These are phyloP conservation scores for Entamoeba nuttalli DNA, from an alignment of 208 protist genomes.

Conservation along the genomic window DNA sequence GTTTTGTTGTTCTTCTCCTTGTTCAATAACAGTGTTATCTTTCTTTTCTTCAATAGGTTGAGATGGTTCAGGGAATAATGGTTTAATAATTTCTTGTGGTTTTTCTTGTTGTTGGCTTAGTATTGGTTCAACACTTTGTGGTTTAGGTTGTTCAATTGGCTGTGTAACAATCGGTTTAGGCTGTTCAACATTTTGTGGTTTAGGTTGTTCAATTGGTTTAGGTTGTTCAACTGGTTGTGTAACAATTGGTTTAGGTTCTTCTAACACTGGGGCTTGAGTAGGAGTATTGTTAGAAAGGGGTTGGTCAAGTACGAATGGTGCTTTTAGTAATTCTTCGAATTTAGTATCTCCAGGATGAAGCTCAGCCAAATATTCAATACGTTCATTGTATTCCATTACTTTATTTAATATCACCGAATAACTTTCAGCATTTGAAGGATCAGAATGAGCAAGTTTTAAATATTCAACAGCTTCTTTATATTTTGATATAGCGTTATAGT, in stretches of 20 bases:
- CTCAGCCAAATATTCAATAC: not conserved
- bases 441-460: not conserved
- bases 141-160: not conserved
- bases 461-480: not conserved
- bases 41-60: no score
- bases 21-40: no score
- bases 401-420: not conserved
- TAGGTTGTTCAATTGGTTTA: not conserved
- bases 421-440: not conserved
- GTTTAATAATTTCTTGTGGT: no score
- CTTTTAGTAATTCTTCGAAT: not conserved
- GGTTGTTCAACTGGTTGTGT: no score
- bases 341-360: not conserved
- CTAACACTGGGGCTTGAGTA: no score
- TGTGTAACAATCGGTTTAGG: not conserved
- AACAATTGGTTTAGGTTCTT: no score
- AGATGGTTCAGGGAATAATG: no score
- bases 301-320: not conserved
- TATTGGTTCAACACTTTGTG: not conserved
- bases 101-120: no score
- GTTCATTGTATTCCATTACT: not conserved
- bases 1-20: not conserved
- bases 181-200: not conserved
- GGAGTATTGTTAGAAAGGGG: no score
- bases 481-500: not conserved